These are phyloP conservation scores for Scorias spongiosa DNA, from an alignment of 2,329 filamentous ascomycete genomes.

Conservation along the genomic window DNA sequence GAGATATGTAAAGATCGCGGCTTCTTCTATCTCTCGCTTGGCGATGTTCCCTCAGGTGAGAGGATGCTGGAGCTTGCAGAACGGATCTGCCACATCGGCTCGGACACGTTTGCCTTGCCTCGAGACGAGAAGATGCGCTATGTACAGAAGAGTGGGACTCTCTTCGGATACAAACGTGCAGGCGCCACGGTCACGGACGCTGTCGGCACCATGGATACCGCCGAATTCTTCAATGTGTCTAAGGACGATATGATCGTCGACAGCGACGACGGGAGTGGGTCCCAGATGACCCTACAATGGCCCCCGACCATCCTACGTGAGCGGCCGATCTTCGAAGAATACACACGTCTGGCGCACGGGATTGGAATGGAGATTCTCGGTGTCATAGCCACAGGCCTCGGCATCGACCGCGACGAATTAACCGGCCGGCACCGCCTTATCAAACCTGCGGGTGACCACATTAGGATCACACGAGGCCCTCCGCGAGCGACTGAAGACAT, in stretches of 20 bases:
- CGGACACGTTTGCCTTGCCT: constrained; percentile 32
- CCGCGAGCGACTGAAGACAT: constrained; percentile 24
- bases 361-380: constrained; percentile 32
- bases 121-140: constrained; percentile 35
- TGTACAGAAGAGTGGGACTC: constrained; percentile 31
- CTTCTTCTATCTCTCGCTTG: constrained; percentile 42
- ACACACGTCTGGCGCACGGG: constrained; percentile 30
- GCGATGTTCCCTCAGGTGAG: constrained; percentile 12
- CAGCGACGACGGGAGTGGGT: constrained; percentile 3
- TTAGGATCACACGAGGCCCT: constrained; percentile 37
- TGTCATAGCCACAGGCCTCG: constrained; percentile 30
- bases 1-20: constrained; percentile 32
- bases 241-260: constrained; percentile 39
- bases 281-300: constrained; percentile 15
- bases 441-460: constrained; percentile 33
- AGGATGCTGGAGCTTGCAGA: constrained; percentile 14
- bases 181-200: constrained; percentile 34
- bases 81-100: constrained; percentile 22
- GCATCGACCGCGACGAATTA: constrained; percentile 28
- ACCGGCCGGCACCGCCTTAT: constrained; percentile 29
- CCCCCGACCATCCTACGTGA: constrained; percentile 12
- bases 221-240: constrained; percentile 41
- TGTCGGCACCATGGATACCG: constrained; percentile 35
- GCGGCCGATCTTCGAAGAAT: constrained; percentile 24
- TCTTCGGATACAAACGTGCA: constrained; percentile 22